These are phyloP conservation scores for Pycnococcus provasolii DNA, from an alignment of 139 green algal species.

Conservation along the genomic window DNA sequence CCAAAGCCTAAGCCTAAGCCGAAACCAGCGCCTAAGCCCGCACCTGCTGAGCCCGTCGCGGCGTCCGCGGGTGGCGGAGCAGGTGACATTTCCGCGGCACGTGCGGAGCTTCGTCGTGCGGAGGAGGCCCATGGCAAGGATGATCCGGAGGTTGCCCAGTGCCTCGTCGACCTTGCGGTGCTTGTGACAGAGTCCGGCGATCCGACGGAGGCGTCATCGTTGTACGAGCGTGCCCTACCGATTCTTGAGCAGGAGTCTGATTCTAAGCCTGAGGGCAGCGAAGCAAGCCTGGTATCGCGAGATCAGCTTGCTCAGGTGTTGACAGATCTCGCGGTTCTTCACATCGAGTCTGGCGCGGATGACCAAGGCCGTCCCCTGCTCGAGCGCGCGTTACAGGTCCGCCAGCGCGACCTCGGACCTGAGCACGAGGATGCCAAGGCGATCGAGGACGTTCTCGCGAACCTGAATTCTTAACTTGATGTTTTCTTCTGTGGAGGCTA, in stretches of 20 bases:
- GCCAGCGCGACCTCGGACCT: conserved; percentile 59
- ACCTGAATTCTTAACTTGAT: conserved; percentile 26
- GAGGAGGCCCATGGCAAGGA: conserved; percentile 30
- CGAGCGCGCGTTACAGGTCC: conserved; percentile 68
- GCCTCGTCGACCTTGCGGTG: conserved; percentile 66
- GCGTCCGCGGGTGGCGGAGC: too few relatives aligned
- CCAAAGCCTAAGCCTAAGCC: too few relatives aligned
- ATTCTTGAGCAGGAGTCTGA: conserved; percentile 72
- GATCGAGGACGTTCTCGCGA: conserved; percentile 76
- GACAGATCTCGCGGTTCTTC: conserved; percentile 80
- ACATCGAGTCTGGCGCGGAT: conserved; percentile 70
- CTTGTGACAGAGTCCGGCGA: conserved; percentile 55
- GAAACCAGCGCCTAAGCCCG: too few relatives aligned
- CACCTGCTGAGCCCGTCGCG: too few relatives aligned
- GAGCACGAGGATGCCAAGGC: conserved; percentile 81
- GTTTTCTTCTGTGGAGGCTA: too few relatives aligned
- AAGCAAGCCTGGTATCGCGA: too few relatives aligned
- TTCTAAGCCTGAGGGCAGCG: too few relatives aligned
- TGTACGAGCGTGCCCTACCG: conserved; percentile 71
- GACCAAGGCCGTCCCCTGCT: conserved; percentile 63
- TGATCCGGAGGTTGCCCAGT: conserved; percentile 61
- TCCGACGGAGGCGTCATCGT: conserved; percentile 45
- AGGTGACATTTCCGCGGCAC: too few relatives aligned
- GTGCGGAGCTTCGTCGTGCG: too few relatives aligned
- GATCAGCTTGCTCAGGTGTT: conserved; percentile 59